Evolutionary conservation across 768 basidiomycete genomes (phyloP), one percentile per base, ranked within the genome.

Genomic region (Lyophyllum atratum): DNA sequence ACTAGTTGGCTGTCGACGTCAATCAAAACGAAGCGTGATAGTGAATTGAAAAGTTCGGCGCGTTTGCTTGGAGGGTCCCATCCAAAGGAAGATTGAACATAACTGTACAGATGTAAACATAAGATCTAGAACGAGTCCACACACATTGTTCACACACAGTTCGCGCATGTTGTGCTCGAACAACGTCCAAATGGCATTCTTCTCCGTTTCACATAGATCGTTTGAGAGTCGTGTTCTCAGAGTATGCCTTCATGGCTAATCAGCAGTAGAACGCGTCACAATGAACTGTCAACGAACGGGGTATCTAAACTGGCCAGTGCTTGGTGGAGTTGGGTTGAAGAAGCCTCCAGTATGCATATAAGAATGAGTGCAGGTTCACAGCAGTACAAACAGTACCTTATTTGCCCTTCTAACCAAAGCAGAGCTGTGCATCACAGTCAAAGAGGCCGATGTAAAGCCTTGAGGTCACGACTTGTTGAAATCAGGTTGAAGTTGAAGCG

Each of bases 21-120:
- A 34, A 80, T 74, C 22, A 90, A 56, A 52, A 91, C 66, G 67
- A 86, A 90, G 19, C 91, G 83, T 44, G 87, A 85, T 28, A 76
- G 66, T 1, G 64, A 44, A 64, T 86, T 64, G 62, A 90, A 92
- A 33, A 91, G 67, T 64, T 93, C 89, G 33, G 68, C 70, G 34
- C 66, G 69, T 72, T 91, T 91, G 8, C 73, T 65, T 1, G 60
- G 58, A 28, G 86, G 81, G 52, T 87, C 68, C 86, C 87, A 92
- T 44, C 87, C 87, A 66, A 88, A 81, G 17, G 84, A 84, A 4
- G 88, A 88, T 6, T 63, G 50, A 12, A 65, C 66, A 61, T 84
- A 87, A 21, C 87, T 89, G 59, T 14, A 22, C 14, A 15, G 29
- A 56, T 29, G 26, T 52, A 11, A 45, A 48, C n/a, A 37, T 10